Conservation (phyloP, 2,329 filamentous ascomycete genomes). For the Lecanicillium sp. region DNA sequence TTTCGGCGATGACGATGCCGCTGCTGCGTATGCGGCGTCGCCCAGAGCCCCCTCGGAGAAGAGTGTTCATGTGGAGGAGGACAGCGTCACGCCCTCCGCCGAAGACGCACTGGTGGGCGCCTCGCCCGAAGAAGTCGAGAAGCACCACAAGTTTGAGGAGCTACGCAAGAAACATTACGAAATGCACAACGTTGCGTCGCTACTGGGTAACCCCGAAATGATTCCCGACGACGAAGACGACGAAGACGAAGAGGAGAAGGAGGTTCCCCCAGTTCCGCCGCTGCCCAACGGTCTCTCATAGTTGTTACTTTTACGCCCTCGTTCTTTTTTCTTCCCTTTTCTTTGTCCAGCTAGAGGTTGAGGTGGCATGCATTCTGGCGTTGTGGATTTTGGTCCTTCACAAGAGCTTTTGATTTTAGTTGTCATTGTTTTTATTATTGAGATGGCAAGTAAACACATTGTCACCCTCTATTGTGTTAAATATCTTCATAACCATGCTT, state of each 20-base stretch:
- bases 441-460: not conserved
- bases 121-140: slow-evolving; percentile 72
- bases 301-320: too few relatives aligned
- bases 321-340: too few relatives aligned
- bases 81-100: slow-evolving; percentile 52
- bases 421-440: slow-evolving; percentile 1
- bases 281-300: slow-evolving; percentile 36
- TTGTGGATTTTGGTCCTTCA: not conserved
- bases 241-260: slow-evolving; percentile 46
- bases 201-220: slow-evolving; percentile 72
- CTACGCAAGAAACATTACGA: slow-evolving; percentile 96
- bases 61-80: slow-evolving; percentile 73
- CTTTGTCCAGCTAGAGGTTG: not conserved
- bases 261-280: slow-evolving; percentile 37
- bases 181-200: slow-evolving; percentile 88
- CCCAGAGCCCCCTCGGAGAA: slow-evolving; percentile 46
- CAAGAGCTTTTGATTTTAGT: too few relatives aligned
- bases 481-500: not conserved
- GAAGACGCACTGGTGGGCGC: slow-evolving; percentile 49
- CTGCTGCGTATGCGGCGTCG: slow-evolving; percentile 20
- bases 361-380: slow-evolving; percentile 5
- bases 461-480: too few relatives aligned
- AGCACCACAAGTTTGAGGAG: slow-evolving; percentile 87
- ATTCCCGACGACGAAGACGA: slow-evolving; percentile 58
- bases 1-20: not conserved